phyloP scores from a whole-genome alignment of 352 stramenopile species.

The Phytophthora tentaculata region DNA sequence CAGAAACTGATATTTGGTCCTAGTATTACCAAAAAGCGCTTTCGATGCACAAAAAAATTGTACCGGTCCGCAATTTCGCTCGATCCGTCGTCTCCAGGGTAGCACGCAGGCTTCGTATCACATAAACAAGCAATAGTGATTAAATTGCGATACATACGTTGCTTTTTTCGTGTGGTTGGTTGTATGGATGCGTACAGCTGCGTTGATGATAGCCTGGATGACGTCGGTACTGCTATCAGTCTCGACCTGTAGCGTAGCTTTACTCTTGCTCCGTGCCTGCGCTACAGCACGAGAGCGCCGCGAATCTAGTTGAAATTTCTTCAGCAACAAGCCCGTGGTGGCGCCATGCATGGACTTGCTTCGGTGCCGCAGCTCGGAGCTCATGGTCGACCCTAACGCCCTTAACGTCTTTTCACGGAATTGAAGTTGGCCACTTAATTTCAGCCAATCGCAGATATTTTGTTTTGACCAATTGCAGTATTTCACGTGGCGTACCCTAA shows the following conservation, averaged over 20 bases:
- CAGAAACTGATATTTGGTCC: too few relatives aligned
- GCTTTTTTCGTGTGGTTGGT: conserved; percentile 1
- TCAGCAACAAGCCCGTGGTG: conserved; percentile 25
- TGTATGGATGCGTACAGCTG: conserved; percentile 13
- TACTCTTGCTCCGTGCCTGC: not conserved
- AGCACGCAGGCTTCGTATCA: conserved; percentile 44
- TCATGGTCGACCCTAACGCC: conserved; percentile 25
- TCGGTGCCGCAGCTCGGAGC: conserved; percentile 24
- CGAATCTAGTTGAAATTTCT: conserved; percentile 24
- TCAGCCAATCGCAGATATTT: not conserved
- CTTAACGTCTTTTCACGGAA: conserved; percentile 2
- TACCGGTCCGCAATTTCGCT: conserved; percentile 58
- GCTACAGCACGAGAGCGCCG: conserved; percentile 14
- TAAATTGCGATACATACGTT: too few relatives aligned
- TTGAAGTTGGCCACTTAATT: conserved; percentile 19
- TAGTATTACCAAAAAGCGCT: conserved; percentile 62
- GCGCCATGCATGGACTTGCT: conserved; percentile 11
- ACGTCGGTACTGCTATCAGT: conserved; percentile 7
- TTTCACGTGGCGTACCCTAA: conserved; percentile 35
- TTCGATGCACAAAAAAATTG: conserved; percentile 70
- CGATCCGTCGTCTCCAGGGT: conserved; percentile 61
- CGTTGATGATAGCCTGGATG: conserved; percentile 35
- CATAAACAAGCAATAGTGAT: too few relatives aligned
- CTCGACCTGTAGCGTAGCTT: not conserved
- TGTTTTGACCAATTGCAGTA: conserved; percentile 29